Base-by-base conservation (phyloP, 116 monocot genomes). In the Phalaenopsis hybrid region DNA sequence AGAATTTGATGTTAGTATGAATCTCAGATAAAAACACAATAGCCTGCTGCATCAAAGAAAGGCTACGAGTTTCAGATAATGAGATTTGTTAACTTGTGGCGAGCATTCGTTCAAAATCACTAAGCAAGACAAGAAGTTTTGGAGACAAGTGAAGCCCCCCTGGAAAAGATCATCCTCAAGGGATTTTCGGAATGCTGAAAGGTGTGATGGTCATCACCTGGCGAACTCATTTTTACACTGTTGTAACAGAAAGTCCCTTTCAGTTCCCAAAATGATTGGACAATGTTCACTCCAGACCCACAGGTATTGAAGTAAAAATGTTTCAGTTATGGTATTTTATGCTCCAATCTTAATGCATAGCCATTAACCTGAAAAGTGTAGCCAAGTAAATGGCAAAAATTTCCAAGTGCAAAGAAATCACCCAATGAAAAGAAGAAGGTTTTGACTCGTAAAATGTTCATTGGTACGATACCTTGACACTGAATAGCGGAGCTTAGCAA, bases 21-120 rank as follows among this genome's bases (percentile, higher is more conserved):
- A 81, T 82, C 45, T 90, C 90, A 4, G 85, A 90, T 28, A 96
- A 75, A 18, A 78, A 68, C 57, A 76, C 74, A 43, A 94, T 77
- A 0, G 96, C 92, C 34, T 73, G 73, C 76, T 74, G 89, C 88
- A 94, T 87, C 96, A 94, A 96, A 57, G 89, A 80, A 65, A 96
- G 82, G 75, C 83, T 90, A 28, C 88, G 76, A 16, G 92, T 65
- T 77, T 90, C 85, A 8, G 86, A 85, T 2, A 18, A 69, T 91
- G 51, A 96, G 94, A 59, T n/a, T 48, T 75, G 86, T 41, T 90
- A 79, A 33, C 84, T 90, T 58, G 80, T 82, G 20, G 92, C 84
- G 79, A 92, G 79, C 28, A 50, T 82, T 83, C 86, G 80, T 81
- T 94, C 94, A 44, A 92, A 96, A 8, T 87, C 72, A 70, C 80